phyloP scores from a whole-genome alignment of 345 rosid genomes.

The Diplotaxis tenuifolia region DNA sequence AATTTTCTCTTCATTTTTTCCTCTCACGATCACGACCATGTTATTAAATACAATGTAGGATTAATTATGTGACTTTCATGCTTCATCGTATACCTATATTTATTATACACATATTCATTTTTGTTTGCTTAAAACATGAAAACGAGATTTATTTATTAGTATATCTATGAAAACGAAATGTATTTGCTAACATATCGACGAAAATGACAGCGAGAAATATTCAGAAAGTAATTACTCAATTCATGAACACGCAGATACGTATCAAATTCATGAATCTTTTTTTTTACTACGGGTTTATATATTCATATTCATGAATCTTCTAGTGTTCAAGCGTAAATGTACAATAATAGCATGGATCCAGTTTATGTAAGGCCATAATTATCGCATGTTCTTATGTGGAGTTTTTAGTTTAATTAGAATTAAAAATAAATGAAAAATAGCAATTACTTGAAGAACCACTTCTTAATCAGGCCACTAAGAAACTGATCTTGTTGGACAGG shows the following conservation, averaged over 20 bases:
- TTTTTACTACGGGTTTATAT: too few relatives aligned
- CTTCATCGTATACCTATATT: slow-evolving; percentile 8
- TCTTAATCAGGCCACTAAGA: too few relatives aligned
- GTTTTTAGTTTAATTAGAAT: too few relatives aligned
- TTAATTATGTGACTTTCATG: slow-evolving; percentile 29
- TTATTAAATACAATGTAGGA: slow-evolving; percentile 1
- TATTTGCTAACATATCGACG: slow-evolving; percentile 15
- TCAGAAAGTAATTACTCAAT: neutral
- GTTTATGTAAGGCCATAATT: neutral
- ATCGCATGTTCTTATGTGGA: too few relatives aligned
- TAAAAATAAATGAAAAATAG: too few relatives aligned
- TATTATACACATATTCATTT: slow-evolving; percentile 24
- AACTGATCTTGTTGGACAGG: too few relatives aligned
- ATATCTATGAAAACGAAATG: slow-evolving; percentile 15
- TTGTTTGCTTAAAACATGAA: neutral
- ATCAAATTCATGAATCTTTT: slow-evolving; percentile 22
- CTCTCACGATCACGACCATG: slow-evolving; percentile 21
- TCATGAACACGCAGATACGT: slow-evolving; percentile 15
- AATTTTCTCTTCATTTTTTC: slow-evolving; percentile 47
- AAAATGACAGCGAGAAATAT: slow-evolving; percentile 5
- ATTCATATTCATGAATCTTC: slow-evolving; percentile 21
- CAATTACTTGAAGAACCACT: too few relatives aligned
- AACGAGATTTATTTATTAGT: slow-evolving; percentile 22
- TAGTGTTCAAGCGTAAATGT: slow-evolving; percentile 14
- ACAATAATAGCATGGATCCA: neutral